Percentiles rank a stretch among this genome's conserved stretches.
Conservation (phyloP, 148 eudicot species). For the Rhododendron vialii region DNA sequence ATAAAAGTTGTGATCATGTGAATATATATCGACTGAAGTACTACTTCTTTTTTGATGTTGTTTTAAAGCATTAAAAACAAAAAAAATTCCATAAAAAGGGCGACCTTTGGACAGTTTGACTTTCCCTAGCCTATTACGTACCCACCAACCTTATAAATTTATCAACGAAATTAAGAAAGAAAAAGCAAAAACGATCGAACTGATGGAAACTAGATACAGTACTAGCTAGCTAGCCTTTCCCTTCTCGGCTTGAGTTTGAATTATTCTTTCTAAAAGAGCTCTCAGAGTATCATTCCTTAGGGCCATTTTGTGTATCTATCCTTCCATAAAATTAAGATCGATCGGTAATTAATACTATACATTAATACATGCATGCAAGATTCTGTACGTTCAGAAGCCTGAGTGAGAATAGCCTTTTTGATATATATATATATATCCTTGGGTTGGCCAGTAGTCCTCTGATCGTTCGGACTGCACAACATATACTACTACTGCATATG, state of each 20-base stretch:
- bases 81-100: background rate
- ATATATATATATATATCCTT: too few species aligned
- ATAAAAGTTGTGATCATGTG: too few species aligned
- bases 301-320: background rate
- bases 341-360: too few species aligned
- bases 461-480: too few species aligned
- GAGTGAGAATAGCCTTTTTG: too few species aligned
- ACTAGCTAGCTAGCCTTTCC: background rate
- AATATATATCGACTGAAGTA: background rate
- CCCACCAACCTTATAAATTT: background rate
- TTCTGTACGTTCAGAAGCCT: too few species aligned
- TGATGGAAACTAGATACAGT: background rate
- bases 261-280: background rate
- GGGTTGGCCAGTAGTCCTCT: too few species aligned
- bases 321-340: background rate
- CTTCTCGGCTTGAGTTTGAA: background rate
- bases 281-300: background rate
- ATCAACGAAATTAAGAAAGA: background rate
- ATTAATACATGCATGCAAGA: too few species aligned
- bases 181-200: background rate
- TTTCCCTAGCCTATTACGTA: background rate
- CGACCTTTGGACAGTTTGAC: background rate
- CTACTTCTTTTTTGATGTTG: background rate
- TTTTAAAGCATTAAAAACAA: background rate
- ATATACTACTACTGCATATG: too few species aligned